A percentile compares a stretch with the other conserved stretches of the same genome.
Evolutionary conservation across 2,329 filamentous ascomycete species (phyloP).

Genomic region (Colletotrichum simmondsii): DNA sequence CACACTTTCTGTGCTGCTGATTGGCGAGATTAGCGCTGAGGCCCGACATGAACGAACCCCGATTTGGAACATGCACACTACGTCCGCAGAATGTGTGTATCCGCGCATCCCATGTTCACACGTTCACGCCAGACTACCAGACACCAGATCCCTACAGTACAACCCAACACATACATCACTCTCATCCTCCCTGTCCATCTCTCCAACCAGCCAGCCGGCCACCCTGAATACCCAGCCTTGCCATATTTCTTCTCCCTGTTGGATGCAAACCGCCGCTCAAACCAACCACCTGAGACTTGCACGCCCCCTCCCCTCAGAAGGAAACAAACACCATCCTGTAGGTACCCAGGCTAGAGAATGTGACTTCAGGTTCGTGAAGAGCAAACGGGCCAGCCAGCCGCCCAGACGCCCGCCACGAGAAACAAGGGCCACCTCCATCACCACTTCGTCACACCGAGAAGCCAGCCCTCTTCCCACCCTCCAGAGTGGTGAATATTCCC

Average conservation of each 20-base stretch:
- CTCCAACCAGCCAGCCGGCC: not conserved
- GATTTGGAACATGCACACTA: not conserved
- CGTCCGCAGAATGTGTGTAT: not conserved
- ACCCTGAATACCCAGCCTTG: constrained; percentile 16
- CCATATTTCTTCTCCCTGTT: not conserved
- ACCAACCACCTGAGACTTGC: not conserved
- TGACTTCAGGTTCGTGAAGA: not conserved
- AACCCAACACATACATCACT: not conserved
- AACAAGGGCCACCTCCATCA: constrained; percentile 14
- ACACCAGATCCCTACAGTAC: not conserved
- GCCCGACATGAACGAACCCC: not conserved
- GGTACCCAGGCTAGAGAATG: not conserved
- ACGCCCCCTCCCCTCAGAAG: not conserved
- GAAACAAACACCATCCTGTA: not conserved
- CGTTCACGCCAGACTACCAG: not conserved
- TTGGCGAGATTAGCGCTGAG: constrained; percentile 23
- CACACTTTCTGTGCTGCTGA: constrained; percentile 12
- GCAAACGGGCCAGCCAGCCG: constrained; percentile 11
- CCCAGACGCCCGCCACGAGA: not conserved
- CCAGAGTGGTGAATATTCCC: not conserved
- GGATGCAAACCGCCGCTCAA: not conserved
- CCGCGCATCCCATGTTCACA: not conserved
- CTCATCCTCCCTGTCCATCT: not conserved
- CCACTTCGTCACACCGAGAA: constrained; percentile 25
- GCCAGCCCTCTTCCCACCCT: not conserved